Base-by-base conservation (phyloP, 305 asterid species). In the Rubia peregrina region DNA sequence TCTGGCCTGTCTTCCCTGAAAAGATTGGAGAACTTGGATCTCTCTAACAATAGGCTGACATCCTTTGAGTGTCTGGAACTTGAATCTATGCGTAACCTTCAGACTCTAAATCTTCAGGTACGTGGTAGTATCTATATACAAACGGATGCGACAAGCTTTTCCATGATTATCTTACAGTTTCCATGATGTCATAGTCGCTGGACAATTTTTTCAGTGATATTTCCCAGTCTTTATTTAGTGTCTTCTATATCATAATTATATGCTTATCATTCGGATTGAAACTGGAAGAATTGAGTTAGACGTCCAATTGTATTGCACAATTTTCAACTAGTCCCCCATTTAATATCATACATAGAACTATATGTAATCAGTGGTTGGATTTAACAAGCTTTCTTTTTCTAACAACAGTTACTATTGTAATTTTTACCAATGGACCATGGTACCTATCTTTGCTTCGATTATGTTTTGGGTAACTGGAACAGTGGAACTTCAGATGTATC, bases 1-100 rank as follows among this genome's bases (percentile, higher is more conserved):
- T 78, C 76, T 24, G 83, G 87, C 68, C 77, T 88, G 79, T 84
- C 92, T 38, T 74, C 78, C 74, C 79, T 91, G 76, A 87, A 83
- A 80, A 85, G 83, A 80, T 75, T 91, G 86, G 96, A 91, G 89
- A 83, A 73, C 78, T 77, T 93, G 86, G 98, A 93, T 76, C 77
- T 93, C 53, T 89, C 97, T 51, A 85, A 79, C 82, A 93, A 93
- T 77, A 83, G 90, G 75, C 74, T 93, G 85, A 82, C 86, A 16
- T 88, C 97, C 69, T 83, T 93, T 71, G 90, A 78, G 66, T 72
- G 76, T 71, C 85, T 89, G 74, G 90, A 91, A 70, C 97, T 93
- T 76, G 90, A 80, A 61, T 83, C 82, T 33, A 88, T 93, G 97
- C 85, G 71, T 76, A 88, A 78, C 76, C 90, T 93, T 76, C 92